These are phyloP conservation scores for Haematococcus sp. DNA, from an alignment of 139 green algal genomes.

Conservation along the genomic window DNA sequence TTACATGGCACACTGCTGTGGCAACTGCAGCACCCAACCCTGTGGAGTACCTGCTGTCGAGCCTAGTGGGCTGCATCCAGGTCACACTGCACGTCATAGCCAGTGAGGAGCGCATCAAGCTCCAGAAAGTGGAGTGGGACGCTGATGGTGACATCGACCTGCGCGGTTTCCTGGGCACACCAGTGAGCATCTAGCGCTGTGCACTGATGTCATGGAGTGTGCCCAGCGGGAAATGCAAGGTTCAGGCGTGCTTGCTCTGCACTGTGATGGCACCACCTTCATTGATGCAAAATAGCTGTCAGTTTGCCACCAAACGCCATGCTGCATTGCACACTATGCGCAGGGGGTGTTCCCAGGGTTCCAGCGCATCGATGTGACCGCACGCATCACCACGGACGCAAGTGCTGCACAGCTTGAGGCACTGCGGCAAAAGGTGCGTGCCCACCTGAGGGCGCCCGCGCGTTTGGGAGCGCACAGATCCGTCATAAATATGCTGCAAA, in stretches of 20 bases:
- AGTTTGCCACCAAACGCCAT: too few relatives aligned
- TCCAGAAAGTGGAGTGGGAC: neutral
- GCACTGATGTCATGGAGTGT: too few relatives aligned
- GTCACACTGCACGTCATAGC: neutral
- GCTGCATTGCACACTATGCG: neutral
- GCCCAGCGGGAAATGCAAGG: too few relatives aligned
- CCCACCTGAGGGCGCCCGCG: too few relatives aligned
- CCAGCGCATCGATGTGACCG: neutral
- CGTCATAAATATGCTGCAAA: too few relatives aligned
- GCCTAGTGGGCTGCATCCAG: conserved; percentile 2
- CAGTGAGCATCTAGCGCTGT: neutral
- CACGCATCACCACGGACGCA: neutral
- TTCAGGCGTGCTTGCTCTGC: too few relatives aligned
- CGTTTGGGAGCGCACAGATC: too few relatives aligned
- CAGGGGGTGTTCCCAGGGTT: conserved; percentile 3
- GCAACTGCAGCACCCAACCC: neutral
- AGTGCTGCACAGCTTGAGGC: neutral
- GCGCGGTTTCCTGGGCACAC: neutral
- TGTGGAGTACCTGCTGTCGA: neutral
- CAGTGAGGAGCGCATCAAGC: neutral
- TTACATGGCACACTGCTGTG: neutral
- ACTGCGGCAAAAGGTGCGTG: neutral
- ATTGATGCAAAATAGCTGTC: neutral
- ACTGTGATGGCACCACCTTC: too few relatives aligned
- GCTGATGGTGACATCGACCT: neutral